phyloP scores from a whole-genome alignment of 768 basidiomycete genomes.

The Leucocoprinus leucothites region DNA sequence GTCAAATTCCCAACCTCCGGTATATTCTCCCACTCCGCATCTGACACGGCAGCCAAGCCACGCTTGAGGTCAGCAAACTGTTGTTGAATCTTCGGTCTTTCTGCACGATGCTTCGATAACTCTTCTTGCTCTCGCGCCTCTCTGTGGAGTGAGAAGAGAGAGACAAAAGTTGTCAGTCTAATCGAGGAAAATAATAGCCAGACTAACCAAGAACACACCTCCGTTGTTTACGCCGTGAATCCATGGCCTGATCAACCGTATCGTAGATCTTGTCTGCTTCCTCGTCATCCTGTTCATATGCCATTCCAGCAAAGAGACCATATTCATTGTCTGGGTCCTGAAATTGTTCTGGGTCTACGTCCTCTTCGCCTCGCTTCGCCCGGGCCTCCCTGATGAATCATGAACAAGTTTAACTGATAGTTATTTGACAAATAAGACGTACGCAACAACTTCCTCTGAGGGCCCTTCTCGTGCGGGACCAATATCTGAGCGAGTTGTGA shows the following conservation, averaged over 20 bases:
- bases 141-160: slow-evolving; percentile 30
- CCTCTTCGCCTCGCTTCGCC: slow-evolving; percentile 84
- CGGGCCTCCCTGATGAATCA: slow-evolving; percentile 67
- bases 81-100: slow-evolving; percentile 92
- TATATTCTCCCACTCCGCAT: slow-evolving; percentile 91
- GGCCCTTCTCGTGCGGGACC: slow-evolving; percentile 96
- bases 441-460: slow-evolving; percentile 89
- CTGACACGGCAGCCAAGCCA: slow-evolving; percentile 80
- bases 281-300: slow-evolving; percentile 96
- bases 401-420: not conserved
- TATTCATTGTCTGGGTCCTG: slow-evolving; percentile 98
- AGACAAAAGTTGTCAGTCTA: slow-evolving; percentile 21
- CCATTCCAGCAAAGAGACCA: slow-evolving; percentile 92
- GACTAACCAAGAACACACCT: slow-evolving; percentile 63
- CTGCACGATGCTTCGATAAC: slow-evolving; percentile 72
- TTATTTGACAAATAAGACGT: slow-evolving; percentile 24
- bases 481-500: slow-evolving; percentile 98
- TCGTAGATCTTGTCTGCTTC: slow-evolving; percentile 97
- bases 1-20: slow-evolving; percentile 97
- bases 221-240: slow-evolving; percentile 72
- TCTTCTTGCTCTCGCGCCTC: slow-evolving; percentile 74
- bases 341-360: slow-evolving; percentile 86
- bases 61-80: slow-evolving; percentile 96
- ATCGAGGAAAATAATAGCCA: slow-evolving; percentile 21
- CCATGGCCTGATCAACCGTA: slow-evolving; percentile 87